A percentile compares a stretch with the other conserved stretches of the same genome.
Evolutionary conservation across 176 grass and related monocot genomes (phyloP).

Genomic region (Carex littledalei): DNA sequence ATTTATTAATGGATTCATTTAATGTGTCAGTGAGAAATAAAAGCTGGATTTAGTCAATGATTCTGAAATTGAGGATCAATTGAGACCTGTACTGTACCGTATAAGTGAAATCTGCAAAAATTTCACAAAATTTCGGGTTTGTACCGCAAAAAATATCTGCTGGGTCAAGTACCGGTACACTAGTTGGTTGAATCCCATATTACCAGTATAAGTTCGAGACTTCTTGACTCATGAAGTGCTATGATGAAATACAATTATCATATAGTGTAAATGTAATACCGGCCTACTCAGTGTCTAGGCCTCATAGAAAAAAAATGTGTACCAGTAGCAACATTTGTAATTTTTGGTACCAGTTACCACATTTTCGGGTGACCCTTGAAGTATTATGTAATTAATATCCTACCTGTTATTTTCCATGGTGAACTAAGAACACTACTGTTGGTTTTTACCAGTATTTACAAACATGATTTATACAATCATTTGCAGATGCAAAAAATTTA

Average conservation of each 20-base stretch:
- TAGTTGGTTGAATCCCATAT: not conserved
- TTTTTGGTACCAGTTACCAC: not conserved
- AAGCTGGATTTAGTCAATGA: not conserved
- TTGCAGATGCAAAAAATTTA: not conserved
- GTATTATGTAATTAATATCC: not conserved
- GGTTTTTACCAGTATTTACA: not conserved
- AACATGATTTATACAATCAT: not conserved
- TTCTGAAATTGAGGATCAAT: no score
- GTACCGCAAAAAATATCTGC: not conserved
- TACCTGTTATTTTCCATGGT: not conserved
- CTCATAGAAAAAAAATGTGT: not conserved
- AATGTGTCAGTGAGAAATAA: not conserved
- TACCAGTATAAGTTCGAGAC: conserved; percentile 16
- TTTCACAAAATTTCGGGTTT: no score
- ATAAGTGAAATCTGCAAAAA: not conserved
- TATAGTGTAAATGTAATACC: conserved; percentile 21
- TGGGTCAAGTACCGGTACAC: not conserved
- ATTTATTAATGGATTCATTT: not conserved
- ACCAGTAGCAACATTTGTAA: not conserved
- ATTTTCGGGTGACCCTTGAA: not conserved
- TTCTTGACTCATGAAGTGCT: conserved; percentile 38
- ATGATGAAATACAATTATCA: conserved; percentile 57
- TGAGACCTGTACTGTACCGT: not conserved
- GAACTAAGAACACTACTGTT: not conserved
- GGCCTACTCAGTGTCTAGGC: not conserved